Base-by-base conservation (phyloP, 2,329 filamentous ascomycete genomes). In the Clonostachys byssicola region DNA sequence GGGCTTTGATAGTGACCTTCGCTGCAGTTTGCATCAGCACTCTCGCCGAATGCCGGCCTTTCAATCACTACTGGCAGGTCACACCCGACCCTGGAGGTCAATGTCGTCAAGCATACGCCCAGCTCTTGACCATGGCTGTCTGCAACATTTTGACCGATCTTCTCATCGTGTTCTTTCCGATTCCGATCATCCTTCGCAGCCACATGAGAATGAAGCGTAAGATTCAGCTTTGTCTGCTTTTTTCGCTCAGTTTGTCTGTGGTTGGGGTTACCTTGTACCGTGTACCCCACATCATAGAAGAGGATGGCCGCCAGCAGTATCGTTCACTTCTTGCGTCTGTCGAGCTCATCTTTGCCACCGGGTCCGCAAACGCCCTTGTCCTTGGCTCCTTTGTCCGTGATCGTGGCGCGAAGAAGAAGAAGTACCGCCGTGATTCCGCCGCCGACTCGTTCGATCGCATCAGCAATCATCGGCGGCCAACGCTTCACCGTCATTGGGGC, bases 371-470 rank as follows among this genome's bases (percentile, higher is more conserved):
- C 62, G 85, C 87, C 4, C 77, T 99, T 17, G 88, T 96, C 1
- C 80, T 99, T 4, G 92, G 92, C 12, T 95, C 92, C 0, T 97
- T 97, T 60, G 83, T 97, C 30, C 82, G 92, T 13, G 92, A 97
- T 62, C 81, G 89, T 46, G 94, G 94, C 23, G 73, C 91, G 39
- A 97, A 97, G 74, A 96, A 95, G 67, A 78, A 79, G 48, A 94
- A 90, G 61, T 96, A 88, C 69, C 85, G 86, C 46, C 78, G 81
- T 51, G 75, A 75, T 14, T 82, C 84, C 2, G 70, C 78, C 5
- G 77, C 78, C 40, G 81, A 82, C 39, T 91, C 88, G 2, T 70
- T 86, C 38, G 84, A 82, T 44, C 73, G 62, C 13, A 50, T 58
- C 12, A 59, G 57, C 46, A 56, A 57, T 40, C 57, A 66, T 16